Conservation (phyloP, 306 rosid genomes). For the Castanospermum australe region DNA sequence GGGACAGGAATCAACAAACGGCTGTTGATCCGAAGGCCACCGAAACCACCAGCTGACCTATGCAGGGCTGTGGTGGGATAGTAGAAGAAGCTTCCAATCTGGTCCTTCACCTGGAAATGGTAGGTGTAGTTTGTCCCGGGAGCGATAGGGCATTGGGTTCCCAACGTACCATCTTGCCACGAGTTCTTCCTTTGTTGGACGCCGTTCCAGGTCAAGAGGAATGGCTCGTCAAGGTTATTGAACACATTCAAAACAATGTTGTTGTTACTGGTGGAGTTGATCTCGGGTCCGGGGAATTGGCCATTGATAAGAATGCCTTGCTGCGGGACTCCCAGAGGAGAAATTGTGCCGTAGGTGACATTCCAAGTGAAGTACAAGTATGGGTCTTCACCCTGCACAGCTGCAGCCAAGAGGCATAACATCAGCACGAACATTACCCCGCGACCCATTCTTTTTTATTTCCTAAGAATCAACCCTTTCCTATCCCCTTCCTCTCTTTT, state of each 20-base stretch:
- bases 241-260: slow-evolving; percentile 66
- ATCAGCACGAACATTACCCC: slow-evolving; percentile 4
- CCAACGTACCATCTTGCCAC: slow-evolving; percentile 80
- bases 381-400: slow-evolving; percentile 60
- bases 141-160: slow-evolving; percentile 72
- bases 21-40: slow-evolving; percentile 66
- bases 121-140: slow-evolving; percentile 78
- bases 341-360: slow-evolving; percentile 63
- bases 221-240: slow-evolving; percentile 79
- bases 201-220: slow-evolving; percentile 79
- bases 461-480: slow-evolving; percentile 28
- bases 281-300: slow-evolving; percentile 73
- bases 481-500: slow-evolving; percentile 2
- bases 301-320: slow-evolving; percentile 83
- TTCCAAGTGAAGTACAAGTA: slow-evolving; percentile 73
- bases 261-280: slow-evolving; percentile 75
- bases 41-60: slow-evolving; percentile 63
- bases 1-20: slow-evolving; percentile 83
- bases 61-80: slow-evolving; percentile 58
- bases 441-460: slow-evolving; percentile 18
- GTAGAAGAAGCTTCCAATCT: slow-evolving; percentile 74
- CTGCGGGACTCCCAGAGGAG: slow-evolving; percentile 72
- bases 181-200: slow-evolving; percentile 81
- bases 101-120: slow-evolving; percentile 84
- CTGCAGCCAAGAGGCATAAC: slow-evolving; percentile 42